Evolutionary conservation across 148 eudicot genomes (phyloP), one percentile per base, ranked within the genome.

Genomic region (Camellia japonica): DNA sequence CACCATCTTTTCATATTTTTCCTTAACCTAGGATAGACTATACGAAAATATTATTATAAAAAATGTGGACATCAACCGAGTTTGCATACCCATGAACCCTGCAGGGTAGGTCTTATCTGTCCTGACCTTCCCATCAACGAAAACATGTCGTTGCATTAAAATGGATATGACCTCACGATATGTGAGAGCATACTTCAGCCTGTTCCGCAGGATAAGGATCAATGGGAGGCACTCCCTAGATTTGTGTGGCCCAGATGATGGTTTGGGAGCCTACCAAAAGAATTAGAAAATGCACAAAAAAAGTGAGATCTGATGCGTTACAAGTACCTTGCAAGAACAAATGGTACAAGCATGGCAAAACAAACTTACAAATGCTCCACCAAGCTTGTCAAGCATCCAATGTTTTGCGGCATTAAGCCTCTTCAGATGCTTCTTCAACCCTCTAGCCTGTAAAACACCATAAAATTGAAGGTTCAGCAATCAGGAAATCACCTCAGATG

Each of bases 361-460:
- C 18, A 52, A 20, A 84, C 87, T 84, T 77, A 85, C 86, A 68
- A 84, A 90, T 5, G 92, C 92, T 62, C 92, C 90, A 58, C 88
- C 90, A 73, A 88, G 87, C 71, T 90, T 90, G 81, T 90, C 93
- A 59, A 90, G 86, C 87, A 84, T 86, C 92, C 92, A 89, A 78
- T 89, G 90, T 64, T 83, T 85, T 20, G 92, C 90, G 59, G 92
- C 92, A 89, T 89, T 89, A 74, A 86, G 92, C 89, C 90, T 89
- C 89, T 89, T 89, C 92, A 87, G 68, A 71, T 89, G 92, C 46
- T 89, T 89, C 90, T 87, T 89, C 90, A 89, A 84, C 0, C 90
- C 92, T 66, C 92, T 77, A 23, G 92, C 88, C 90, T 89, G 85
- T 51, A 65, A 54, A 74, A 54, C 64, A 66, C 42, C 41, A 55